Evolutionary conservation across 1,284 basidiomycete genomes (phyloP), one percentile per base, ranked within the genome.

Genomic region (Leccinum subrobustum): DNA sequence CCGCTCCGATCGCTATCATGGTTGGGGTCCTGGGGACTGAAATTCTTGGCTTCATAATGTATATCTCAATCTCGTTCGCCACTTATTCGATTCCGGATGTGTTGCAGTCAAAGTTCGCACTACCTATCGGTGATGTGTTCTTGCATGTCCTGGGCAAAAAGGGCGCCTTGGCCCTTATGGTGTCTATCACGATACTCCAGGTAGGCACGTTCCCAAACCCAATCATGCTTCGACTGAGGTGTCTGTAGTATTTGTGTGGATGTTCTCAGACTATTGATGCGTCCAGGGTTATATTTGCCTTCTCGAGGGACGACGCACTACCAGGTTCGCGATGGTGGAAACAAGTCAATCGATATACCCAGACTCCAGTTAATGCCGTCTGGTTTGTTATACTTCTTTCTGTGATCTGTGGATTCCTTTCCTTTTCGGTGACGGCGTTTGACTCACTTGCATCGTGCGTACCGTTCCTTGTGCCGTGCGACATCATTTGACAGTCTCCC

Each of bases 1-100:
- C 85, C 6, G 88, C 89, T 2, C 91, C 91, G 2, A 83, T 90
- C 57, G 90, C 91, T 2, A 92, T 93, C 67, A 78, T 90, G 44
- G 77, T 84, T 29, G 82, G 83, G 23, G 85, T 87, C 14, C 76
- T 76, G 9, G 81, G 75, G 2, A 87, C 85, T 3, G 80, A 83
- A 35, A 71, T 77, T 35, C 73, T 89, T n/a, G 87, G 87, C 47
- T 88, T 84, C 84, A 64, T 87, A n/a, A 70, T 85, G 31, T 76
- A 79, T 55, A 88, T 89, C 56, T 81, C 84, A 2, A 79, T 81
- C 6, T 87, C 85, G n/a, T 89, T 83, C 67, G 85, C 83, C 1
- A 82, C 83, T 12, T 67, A 77, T 12, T 86, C 84, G 35, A 77
- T 87, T 7, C 64, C 77, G 7, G 77, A 77, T 20, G 72, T 87